Evolutionary conservation across 768 basidiomycete genomes (phyloP), one percentile per base, ranked within the genome.

Genomic region (Macrolepiota dolichaula): DNA sequence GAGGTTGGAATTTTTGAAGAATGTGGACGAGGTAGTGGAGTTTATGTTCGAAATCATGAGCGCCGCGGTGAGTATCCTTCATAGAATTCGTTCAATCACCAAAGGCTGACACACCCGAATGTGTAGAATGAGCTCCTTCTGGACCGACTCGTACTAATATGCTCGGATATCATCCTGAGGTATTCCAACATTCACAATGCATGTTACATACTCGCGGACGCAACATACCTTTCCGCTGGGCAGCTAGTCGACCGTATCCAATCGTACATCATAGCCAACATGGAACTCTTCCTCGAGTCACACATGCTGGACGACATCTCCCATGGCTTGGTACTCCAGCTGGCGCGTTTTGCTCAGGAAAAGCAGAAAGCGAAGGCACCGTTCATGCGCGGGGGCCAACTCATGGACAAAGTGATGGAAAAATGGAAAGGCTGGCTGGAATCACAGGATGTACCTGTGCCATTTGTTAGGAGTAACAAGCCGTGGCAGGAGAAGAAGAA

Each of bases 41-140:
- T 92, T 95, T 65, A 83, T 94, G 74, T 94, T 97, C 63, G 85
- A 88, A 22, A 87, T 98, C 15, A 84, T 97, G 72, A 87, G 88
- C 37, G 88, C 85, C 17, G 93, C 95, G 37, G 94, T 95, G 70
- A 71, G 84, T 77, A 29, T 62, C 24, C 13, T 27, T 40, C 46
- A 19, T 11, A 12, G 22, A 4, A 15, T 12, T n/a, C 25, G 11
- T 1, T 5, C 38, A 19, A 15, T 10, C n/a, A 42, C 32, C 19
- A 29, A 17, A n/a, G 10, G 42, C 44, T 32, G 3, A 51, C 15
- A 29, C 55, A 32, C 38, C 66, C 53, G 2, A 22, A 4, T 27
- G 37, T 6, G 4, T 63, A 96, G 89, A 95, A 90, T 64, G 94
- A 98, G 73, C 75, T 98, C 2, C 81, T 97, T 9, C 77, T 98